Conservation (phyloP, 805 yeast genomes). For the Kurtzmaniella fragi region DNA sequence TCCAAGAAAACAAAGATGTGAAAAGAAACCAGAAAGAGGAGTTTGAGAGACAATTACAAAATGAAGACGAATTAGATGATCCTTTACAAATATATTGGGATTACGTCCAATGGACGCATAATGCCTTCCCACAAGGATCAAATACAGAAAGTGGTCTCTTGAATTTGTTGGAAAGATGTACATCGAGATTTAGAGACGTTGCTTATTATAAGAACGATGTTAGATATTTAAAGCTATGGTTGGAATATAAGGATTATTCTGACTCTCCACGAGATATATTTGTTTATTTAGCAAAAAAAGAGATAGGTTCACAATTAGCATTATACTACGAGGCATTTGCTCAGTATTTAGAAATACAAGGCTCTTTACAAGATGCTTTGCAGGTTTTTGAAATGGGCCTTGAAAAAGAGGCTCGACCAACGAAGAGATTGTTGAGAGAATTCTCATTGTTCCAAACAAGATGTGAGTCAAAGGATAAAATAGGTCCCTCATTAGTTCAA, state of each 20-base stretch:
- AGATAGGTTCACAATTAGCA: constrained; percentile 65
- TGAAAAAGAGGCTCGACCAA: constrained; percentile 60
- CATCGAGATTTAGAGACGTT: constrained; percentile 61
- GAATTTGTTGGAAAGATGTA: constrained; percentile 62
- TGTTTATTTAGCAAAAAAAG: constrained; percentile 62
- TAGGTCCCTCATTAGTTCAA: neutral
- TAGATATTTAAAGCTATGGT: constrained; percentile 76
- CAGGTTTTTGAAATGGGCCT: constrained; percentile 59
- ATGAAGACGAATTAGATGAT: constrained; percentile 67
- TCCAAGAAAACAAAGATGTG: constrained; percentile 17
- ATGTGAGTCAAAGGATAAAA: too few species aligned
- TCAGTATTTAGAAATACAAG: constrained; percentile 47
- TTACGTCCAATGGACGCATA: constrained; percentile 69
- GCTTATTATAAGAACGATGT: constrained; percentile 75
- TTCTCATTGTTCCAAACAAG: too few species aligned
- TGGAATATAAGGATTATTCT: constrained; percentile 64
- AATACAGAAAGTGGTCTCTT: constrained; percentile 63
- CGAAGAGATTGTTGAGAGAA: constrained; percentile 21
- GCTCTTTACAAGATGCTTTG: constrained; percentile 49
- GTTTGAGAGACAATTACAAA: constrained; percentile 47
- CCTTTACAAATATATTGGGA: constrained; percentile 75
- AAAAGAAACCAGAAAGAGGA: constrained; percentile 32
- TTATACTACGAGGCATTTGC: constrained; percentile 79
- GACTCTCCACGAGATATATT: constrained; percentile 70
- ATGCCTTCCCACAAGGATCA: constrained; percentile 57